Base-by-base conservation (phyloP, 2,329 filamentous ascomycete species). In the Scortechinia acanthostroma region DNA sequence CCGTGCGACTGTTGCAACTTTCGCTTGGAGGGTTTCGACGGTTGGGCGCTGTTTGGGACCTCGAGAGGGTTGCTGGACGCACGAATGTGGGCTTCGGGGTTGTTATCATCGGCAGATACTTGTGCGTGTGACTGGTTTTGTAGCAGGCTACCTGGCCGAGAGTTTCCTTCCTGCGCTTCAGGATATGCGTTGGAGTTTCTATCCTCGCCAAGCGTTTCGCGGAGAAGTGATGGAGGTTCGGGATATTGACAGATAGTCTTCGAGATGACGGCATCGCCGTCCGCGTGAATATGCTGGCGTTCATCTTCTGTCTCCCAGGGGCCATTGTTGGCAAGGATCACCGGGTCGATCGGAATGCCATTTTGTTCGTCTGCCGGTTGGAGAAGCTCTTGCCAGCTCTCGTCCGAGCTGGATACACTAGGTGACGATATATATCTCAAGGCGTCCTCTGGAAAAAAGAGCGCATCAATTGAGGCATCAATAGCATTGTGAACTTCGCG, bases 291-390 rank as follows among this genome's bases (percentile, higher is more conserved):
- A 10, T 30, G 25, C 25, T 30, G 25, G 25, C 10, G 25, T 10
- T 30, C n/a, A 25, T 42, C 21, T n/a, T 23, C 44, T 43, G 40
- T 40, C 42, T 50, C 43, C 48, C 47, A 50, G 47, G 47, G 40
- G 46, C 44, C 33, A 42, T 43, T 21, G 22, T 50, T 43, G 46
- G 47, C 45, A 46, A 52, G 50, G 44, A 52, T 50, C 43, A 45
- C 46, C 20, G 43, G 50, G 43, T 52, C 43, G 44, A 52, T 49
- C 25, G 47, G 47, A 46, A 50, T 49, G 46, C 45, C 42, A 40
- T 51, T 43, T 21, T 48, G 43, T 30, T 10, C n/a, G n/a, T 30
- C 25, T 10, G 25, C 10, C 10, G n/a, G 25, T n/a, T n/a, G 10
- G 25, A 30, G n/a, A n/a, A 30, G n/a, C 25, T 30, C 25, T 30